Evolutionary conservation across 1,284 basidiomycete genomes (phyloP), one percentile per base, ranked within the genome.

Genomic region (Meira miltonrushii): DNA sequence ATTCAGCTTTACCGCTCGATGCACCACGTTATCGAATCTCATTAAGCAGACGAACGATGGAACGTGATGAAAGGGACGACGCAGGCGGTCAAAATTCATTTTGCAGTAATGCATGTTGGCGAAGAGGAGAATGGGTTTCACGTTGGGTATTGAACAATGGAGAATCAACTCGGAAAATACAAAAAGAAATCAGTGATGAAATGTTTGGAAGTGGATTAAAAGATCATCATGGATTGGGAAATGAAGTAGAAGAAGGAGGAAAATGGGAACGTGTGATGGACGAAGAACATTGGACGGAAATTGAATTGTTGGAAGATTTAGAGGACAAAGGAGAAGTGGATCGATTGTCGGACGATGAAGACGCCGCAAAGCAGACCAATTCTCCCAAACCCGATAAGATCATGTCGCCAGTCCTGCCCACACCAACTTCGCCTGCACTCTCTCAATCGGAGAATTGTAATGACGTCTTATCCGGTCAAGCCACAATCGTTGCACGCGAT

Each of bases 11-110:
- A 13, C 50, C 50, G 17, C n/a, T 53, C 5, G 50, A 53, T 39
- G 50, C 50, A 41, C 50, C 50, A n/a, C 19, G 50, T 13, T 53
- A 53, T 41, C 50, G 50, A 37, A 53, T 53, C 28, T 53, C 50
- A 41, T 33, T 53, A 25, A 33, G 21, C 5, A 53, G n/a, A 17
- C 23, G 50, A 15, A 53, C 50, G 28, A 53, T 53, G 11, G n/a
- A 39, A 41, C 37, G 50, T 19, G 50, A 53, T 39, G 50, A 53
- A 19, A 39, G 50, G 17, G 50, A 53, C 23, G 50, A 53, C 37
- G 17, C 50, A 12, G 50, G 50, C 17, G 50, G 50, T 28, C 21
- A 53, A 28, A 53, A 53, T 25, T 17, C 21, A 4, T 53, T 33
- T 38, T 53, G 50, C 28, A 41, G 17, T 19, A 53, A 53, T 33